Conservation (phyloP, 192 early-diverging fungal genomes). For the Allomyces arbusculus region DNA sequence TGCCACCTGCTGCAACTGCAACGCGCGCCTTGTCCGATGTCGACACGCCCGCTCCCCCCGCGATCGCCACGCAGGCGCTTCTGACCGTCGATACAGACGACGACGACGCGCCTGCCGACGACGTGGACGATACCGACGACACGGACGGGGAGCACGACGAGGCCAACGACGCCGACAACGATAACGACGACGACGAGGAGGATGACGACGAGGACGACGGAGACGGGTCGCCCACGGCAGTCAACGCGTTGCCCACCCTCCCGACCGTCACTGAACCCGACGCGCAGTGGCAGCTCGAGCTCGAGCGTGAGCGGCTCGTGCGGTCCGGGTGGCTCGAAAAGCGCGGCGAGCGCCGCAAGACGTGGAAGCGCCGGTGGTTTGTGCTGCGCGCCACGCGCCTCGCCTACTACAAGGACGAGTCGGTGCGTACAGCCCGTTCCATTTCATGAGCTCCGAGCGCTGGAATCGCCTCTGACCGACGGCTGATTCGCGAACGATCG, state of each 20-base stretch:
- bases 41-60: no score
- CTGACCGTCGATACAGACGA: no score
- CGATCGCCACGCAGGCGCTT: no score
- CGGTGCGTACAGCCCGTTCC: conserved; percentile 6
- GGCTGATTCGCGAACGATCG: no score
- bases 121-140: not conserved
- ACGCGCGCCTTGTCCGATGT: no score
- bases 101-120: not conserved
- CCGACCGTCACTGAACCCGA: not conserved
- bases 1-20: no score
- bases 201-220: not conserved
- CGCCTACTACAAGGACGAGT: conserved; percentile 34
- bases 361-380: conserved; percentile 37
- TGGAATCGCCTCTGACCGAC: no score
- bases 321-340: not conserved
- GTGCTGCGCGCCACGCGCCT: conserved; percentile 24
- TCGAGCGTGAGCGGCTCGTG: not conserved
- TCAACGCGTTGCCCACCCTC: not conserved
- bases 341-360: conserved; percentile 6
- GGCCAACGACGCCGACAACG: not conserved
- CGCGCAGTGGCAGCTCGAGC: not conserved
- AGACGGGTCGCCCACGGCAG: not conserved
- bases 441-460: not conserved
- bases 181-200: not conserved
- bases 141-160: not conserved